These are phyloP conservation scores for Blattamonas nauphoetae DNA, from an alignment of 78 protist genomes.

Conservation along the genomic window DNA sequence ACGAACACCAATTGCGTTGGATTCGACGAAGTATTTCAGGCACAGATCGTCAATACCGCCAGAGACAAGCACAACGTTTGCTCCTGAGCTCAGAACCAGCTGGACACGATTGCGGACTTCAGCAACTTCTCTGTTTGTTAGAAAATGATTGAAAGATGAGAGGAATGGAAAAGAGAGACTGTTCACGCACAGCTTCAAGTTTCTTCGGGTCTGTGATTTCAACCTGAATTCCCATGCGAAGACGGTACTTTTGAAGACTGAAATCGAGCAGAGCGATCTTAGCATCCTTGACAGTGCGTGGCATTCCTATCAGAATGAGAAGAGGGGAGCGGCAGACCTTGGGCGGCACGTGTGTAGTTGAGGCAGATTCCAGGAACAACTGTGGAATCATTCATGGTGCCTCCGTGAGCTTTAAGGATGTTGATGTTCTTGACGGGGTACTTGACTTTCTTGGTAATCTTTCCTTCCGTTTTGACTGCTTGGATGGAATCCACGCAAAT, in stretches of 20 bases:
- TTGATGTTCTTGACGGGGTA: conserved; percentile 81
- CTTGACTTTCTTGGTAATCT: conserved; percentile 58
- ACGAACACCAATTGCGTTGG: conserved; percentile 83
- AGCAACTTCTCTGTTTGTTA: not conserved
- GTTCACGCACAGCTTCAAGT: conserved; percentile 68
- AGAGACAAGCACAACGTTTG: conserved; percentile 94
- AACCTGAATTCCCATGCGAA: conserved; percentile 58
- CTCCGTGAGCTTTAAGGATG: conserved; percentile 91
- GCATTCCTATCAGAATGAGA: conserved; percentile 79
- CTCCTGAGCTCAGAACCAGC: conserved; percentile 84
- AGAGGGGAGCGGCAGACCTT: conserved; percentile 35
- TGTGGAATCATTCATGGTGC: conserved; percentile 57
- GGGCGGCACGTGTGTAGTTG: conserved; percentile 76
- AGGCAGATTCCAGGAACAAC: conserved; percentile 84
- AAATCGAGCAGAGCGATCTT: conserved; percentile 93
- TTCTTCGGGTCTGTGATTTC: conserved; percentile 73
- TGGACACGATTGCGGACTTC: conserved; percentile 66
- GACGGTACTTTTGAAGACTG: conserved; percentile 61
- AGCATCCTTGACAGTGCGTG: conserved; percentile 60
- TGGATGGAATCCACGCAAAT: conserved; percentile 79
- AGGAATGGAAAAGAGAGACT: not conserved
- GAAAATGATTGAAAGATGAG: not conserved
- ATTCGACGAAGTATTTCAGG: conserved; percentile 85
- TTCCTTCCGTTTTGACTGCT: conserved; percentile 51
- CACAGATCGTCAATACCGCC: conserved; percentile 88